Base-by-base conservation (phyloP, 495 filamentous ascomycete genomes). In the Xylaria venustula region DNA sequence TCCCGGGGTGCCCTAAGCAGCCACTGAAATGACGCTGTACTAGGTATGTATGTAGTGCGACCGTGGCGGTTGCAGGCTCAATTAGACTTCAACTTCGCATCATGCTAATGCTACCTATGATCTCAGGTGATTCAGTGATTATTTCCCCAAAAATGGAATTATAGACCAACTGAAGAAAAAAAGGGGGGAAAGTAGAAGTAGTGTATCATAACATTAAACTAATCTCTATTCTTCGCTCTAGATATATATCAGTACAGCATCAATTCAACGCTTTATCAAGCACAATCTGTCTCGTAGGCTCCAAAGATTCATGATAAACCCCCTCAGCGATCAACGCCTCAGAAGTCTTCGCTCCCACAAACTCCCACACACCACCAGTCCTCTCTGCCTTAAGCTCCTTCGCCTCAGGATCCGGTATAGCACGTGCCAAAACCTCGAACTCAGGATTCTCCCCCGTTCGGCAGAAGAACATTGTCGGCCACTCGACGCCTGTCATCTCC, bases 391-490 rank as follows among this genome's bases (percentile, higher is more conserved):
- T 86, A 63, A 71, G 78, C 37, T 75, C 77, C 52, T 47, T 41
- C 26, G 20, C 46, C 36, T 47, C 25, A 26, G 44, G 49, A 25
- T 67, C 57, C 4, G 57, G 40, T 19, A 67, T 58, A 7, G 41
- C 51, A 14, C 56, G 49, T 1, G 61, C 61, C 30, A 60, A 37
- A 26, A 63, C 41, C 7, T n/a, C 28, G 40, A 63, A 56, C 52
- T 62, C 52, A 14, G 50, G 40, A 28, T 50, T 67, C 19, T 71
- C 66, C 1, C 45, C 60, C 2, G 23, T 45, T 3, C 45, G 15
- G 1, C 46, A 49, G 49, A 79, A 79, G 57, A 79, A 65, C 51
- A 90, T 82, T 23, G 87, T 78, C 65, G 89, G 85, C 68, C 81
- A 83, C 68, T 85, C 81, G 52, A 77, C 37, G 52, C 78, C 81